A percentile compares a stretch with the other conserved stretches of the same genome.
Conservation (phyloP, 1,284 basidiomycete genomes). For the Stereum hirsutum region DNA sequence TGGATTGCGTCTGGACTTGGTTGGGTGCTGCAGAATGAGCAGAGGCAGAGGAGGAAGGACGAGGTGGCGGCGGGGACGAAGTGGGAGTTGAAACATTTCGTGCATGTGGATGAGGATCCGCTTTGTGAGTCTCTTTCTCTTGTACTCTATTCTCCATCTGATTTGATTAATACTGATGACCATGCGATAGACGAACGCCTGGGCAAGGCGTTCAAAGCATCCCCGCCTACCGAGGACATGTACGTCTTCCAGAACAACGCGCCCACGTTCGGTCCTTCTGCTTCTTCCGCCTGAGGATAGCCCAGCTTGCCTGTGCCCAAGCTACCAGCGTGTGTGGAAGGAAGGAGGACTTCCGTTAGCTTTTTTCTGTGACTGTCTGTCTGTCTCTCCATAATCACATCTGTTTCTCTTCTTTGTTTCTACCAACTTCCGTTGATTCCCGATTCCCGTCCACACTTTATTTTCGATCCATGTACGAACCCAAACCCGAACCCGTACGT, state of each 20-base stretch:
- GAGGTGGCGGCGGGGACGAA: slow-evolving; percentile 65
- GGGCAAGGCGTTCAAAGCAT: slow-evolving; percentile 41
- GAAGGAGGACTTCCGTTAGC: too few relatives aligned
- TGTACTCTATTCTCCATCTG: neutral
- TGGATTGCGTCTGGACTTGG: slow-evolving; percentile 1
- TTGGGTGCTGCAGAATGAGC: slow-evolving; percentile 61
- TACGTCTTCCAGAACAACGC: slow-evolving; percentile 56
- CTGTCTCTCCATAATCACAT: too few relatives aligned
- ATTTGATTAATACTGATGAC: neutral
- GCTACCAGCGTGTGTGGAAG: too few relatives aligned
- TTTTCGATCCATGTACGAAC: too few relatives aligned
- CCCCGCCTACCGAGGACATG: slow-evolving; percentile 54
- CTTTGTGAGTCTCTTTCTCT: slow-evolving; percentile 42
- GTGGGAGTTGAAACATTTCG: slow-evolving; percentile 78
- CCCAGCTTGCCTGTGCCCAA: too few relatives aligned
- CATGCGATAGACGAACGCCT: slow-evolving; percentile 47
- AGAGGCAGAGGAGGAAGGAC: slow-evolving; percentile 82
- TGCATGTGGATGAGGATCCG: slow-evolving; percentile 56
- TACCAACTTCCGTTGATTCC: too few relatives aligned
- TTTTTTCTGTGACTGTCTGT: too few relatives aligned
- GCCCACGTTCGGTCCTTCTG: slow-evolving; percentile 11
- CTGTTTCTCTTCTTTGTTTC: too few relatives aligned
- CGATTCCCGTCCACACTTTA: too few relatives aligned
- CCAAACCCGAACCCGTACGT: too few relatives aligned
- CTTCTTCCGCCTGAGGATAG: too few relatives aligned